These are phyloP conservation scores for Wickerhamiella alocasiicola DNA, from an alignment of 805 yeast species.

Conservation along the genomic window DNA sequence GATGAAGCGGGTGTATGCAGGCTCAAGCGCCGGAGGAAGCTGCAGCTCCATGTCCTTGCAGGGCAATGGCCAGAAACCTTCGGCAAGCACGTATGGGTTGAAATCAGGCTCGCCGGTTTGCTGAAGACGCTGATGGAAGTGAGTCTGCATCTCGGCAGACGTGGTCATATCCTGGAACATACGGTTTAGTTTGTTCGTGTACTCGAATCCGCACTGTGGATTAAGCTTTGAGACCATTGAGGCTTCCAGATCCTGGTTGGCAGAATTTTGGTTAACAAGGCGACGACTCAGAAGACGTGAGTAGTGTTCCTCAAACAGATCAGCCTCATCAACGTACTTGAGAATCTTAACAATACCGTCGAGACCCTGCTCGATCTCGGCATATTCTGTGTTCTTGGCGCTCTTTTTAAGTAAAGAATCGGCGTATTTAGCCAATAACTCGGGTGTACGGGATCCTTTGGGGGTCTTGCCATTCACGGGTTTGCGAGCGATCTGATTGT, in stretches of 20 bases:
- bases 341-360: slow-evolving; percentile 80
- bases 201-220: slow-evolving; percentile 81
- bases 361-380: slow-evolving; percentile 54
- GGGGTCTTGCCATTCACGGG: slow-evolving; percentile 16
- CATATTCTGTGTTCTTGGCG: slow-evolving; percentile 51
- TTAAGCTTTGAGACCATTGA: slow-evolving; percentile 73
- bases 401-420: slow-evolving; percentile 71
- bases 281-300: slow-evolving; percentile 81
- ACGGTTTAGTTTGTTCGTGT: slow-evolving; percentile 83
- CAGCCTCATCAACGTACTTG: slow-evolving; percentile 83
- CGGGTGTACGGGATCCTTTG: slow-evolving; percentile 68
- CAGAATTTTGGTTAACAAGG: slow-evolving; percentile 73
- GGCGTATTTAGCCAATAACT: slow-evolving; percentile 75
- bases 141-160: slow-evolving; percentile 58
- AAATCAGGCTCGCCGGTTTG: slow-evolving; percentile 37
- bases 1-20: slow-evolving; percentile 54
- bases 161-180: slow-evolving; percentile 93
- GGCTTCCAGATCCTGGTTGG: slow-evolving; percentile 76
- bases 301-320: slow-evolving; percentile 87
- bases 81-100: slow-evolving; percentile 69
- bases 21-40: slow-evolving; percentile 55
- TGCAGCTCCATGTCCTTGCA: slow-evolving; percentile 36
- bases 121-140: slow-evolving; percentile 37
- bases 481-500: slow-evolving; percentile 59
- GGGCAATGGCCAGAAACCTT: slow-evolving; percentile 77